These are phyloP conservation scores for Medicago arabica DNA, from an alignment of 306 rosid species.

Conservation along the genomic window DNA sequence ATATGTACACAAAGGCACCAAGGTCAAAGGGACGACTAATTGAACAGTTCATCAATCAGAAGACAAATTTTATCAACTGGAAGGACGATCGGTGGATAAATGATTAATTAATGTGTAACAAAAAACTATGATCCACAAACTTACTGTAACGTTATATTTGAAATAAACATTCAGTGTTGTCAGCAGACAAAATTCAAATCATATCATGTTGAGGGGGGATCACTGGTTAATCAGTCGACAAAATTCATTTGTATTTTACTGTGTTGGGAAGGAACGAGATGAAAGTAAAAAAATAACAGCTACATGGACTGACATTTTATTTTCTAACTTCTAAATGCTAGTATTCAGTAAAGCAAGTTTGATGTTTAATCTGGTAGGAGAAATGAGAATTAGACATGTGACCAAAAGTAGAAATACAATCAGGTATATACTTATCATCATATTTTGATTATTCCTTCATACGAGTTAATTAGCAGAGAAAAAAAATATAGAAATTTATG, in stretches of 20 bases:
- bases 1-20: neutral
- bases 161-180: constrained; percentile 71
- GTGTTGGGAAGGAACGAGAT: constrained; percentile 1
- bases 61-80: constrained; percentile 9
- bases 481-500: constrained; percentile 23
- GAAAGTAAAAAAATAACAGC: neutral
- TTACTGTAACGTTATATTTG: constrained; percentile 92
- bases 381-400: constrained; percentile 28
- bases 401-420: constrained; percentile 1
- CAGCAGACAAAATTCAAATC: constrained; percentile 39
- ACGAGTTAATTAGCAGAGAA: constrained; percentile 8
- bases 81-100: neutral
- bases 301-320: constrained; percentile 4
- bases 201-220: constrained; percentile 9
- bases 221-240: neutral
- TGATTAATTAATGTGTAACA: constrained; percentile 4
- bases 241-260: constrained; percentile 12
- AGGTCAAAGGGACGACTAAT: neutral
- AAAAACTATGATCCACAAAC: constrained; percentile 40
- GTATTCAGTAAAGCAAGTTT: constrained; percentile 25
- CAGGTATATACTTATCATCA: constrained; percentile 6
- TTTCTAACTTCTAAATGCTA: constrained; percentile 26
- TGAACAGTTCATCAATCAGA: constrained; percentile 7
- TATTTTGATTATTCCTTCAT: constrained; percentile 20
- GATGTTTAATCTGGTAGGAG: constrained; percentile 16